phyloP scores from a whole-genome alignment of 257 asterid species.

The Cruciata laevipes region DNA sequence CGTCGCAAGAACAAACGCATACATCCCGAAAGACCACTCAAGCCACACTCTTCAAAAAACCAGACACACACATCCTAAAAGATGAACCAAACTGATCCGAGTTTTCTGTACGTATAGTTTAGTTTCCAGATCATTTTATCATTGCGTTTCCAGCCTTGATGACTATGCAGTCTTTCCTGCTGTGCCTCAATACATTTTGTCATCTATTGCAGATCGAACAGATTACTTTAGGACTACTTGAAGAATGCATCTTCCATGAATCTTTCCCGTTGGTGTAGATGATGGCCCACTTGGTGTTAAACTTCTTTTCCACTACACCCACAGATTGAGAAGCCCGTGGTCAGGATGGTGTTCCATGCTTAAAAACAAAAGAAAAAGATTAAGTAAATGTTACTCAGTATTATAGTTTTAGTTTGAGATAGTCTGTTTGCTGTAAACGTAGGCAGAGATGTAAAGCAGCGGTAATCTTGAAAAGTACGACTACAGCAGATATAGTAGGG shows the following conservation, averaged over 20 bases:
- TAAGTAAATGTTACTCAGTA: background rate
- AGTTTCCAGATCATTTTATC: background rate
- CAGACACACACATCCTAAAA: conserved; percentile 25
- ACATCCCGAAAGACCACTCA: conserved; percentile 24
- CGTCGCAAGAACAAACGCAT: conserved; percentile 29
- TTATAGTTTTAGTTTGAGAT: background rate
- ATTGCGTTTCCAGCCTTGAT: background rate
- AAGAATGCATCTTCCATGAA: background rate
- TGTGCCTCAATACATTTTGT: background rate
- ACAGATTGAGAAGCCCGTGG: background rate
- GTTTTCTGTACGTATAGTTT: background rate
- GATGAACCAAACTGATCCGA: conserved; percentile 12
- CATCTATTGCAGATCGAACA: conserved; percentile 4
- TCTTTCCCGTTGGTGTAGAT: background rate
- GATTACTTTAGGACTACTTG: background rate
- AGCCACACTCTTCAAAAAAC: conserved; percentile 15
- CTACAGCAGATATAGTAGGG: background rate
- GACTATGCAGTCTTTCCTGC: background rate
- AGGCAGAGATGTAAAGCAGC: background rate
- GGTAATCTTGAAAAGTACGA: background rate
- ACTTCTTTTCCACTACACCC: background rate
- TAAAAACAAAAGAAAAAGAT: background rate
- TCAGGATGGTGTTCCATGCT: background rate
- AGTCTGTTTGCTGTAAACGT: background rate
- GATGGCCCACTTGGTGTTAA: background rate